Base-by-base conservation (phyloP, 306 rosid species). In the Herpetospermum pedunculosum region DNA sequence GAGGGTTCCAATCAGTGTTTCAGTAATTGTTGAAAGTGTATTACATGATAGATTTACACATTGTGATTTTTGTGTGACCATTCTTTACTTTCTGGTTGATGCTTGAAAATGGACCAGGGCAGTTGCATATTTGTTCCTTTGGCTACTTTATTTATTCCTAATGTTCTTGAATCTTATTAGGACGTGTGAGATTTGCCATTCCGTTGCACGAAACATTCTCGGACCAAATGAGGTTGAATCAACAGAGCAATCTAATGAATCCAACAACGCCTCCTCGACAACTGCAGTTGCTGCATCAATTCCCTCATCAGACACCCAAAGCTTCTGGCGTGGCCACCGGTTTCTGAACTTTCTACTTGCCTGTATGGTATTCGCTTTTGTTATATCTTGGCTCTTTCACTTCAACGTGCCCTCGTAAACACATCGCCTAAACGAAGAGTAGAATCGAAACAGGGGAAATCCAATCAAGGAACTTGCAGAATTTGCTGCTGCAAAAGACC, bases 261-360 rank as follows among this genome's bases (percentile, higher is more conserved):
- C 63, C 54, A 82, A 75, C 80, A 80, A 69, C 38, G 81, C 86
- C 13, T 70, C 84, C 4, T 58, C 92, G 26, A 58, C 83, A 9
- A 80, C 87, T 29, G 64, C 90, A 8, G 81, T 86, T 26, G 72
- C 90, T 15, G 76, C 81, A 12, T 50, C 85, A 4, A 78, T 72
- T 25, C 67, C 92, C 2, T 21, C 87, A 30, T 12, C 91, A 8
- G 99, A 91, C 75, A 54, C 89, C 12, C 92, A 57, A 64, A 83
- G 96, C 79, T 91, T 94, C 77, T 91, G 99, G 99, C 97, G 84
- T 2, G 96, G 99, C 73, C 97, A 88, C 53, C 88, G 97, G 71
- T 89, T 94, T 85, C 84, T 94, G 80, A 94, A 94, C 77, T 94
- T 91, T 71, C 83, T 94, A 19, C 96, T 94, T 26, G 97, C 96